Evolutionary conservation across 306 rosid species (phyloP), one percentile per base, ranked within the genome.

Genomic region (Mimosa pudica): DNA sequence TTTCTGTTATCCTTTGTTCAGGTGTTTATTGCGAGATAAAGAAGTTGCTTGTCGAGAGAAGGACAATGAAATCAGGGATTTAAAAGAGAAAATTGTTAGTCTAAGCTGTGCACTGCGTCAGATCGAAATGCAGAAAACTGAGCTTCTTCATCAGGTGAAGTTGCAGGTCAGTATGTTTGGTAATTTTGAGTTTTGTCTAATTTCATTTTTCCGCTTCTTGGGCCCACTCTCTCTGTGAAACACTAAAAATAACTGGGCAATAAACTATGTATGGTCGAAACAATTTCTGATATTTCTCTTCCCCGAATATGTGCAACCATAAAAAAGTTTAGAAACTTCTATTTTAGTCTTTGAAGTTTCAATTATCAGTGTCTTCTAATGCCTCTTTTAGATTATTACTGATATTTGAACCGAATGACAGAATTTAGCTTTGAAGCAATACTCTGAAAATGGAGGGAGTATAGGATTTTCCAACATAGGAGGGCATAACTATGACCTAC

Each of bases 401-500:
- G 52, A 76, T 48, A 1, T 74, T 68, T 71, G 1, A 49, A 80
- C 55, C 70, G 58, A 60, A 61, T 73, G 77, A 78, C 91, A 93
- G 97, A 90, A 86, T 79, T 77, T 85, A 45, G n/a, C 57, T 47
- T 46, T 70, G 57, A 89, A 85, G 79, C 79, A 80, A 47, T 76
- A 76, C 81, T 82, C 80, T 3, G 88, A 82, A 74, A 79, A 64
- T 35, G 32, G 20, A 73, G 83, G 84, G 47, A 45, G 73, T 69
- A 77, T 86, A 2, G 70, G 10, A 60, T 84, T 74, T 69, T 13
- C 55, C 32, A 75, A 79, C 80, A 67, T 17, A 54, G 92, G 86
- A 60, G 92, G 92, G 30, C 97, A 90, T 62, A 90, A 86, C 51
- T 93, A 96, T 86, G 97, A 91, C 82, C 75, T 91, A 69, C 96